These are phyloP conservation scores for Shiraia sp. DNA, from an alignment of 2,329 filamentous ascomycete species.

Conservation along the genomic window DNA sequence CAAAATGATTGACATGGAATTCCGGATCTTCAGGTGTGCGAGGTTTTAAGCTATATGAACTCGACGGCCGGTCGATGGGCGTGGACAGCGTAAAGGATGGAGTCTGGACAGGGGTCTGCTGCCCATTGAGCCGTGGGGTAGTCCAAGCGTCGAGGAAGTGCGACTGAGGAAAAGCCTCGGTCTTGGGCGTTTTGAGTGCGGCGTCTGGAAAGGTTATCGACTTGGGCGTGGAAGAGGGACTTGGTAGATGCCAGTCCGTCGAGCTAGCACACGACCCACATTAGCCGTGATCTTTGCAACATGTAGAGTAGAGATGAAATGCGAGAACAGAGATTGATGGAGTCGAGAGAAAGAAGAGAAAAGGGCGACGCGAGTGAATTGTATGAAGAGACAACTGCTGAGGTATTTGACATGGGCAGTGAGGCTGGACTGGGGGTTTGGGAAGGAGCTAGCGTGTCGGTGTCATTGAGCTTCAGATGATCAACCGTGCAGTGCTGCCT, in stretches of 20 bases:
- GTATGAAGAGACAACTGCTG: too few species aligned
- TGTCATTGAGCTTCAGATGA: conserved; percentile 28
- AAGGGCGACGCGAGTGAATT: conserved; percentile 8
- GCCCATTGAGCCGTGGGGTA: conserved; percentile 49
- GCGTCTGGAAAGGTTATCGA: conserved; percentile 46
- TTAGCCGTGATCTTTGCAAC: conserved; percentile 40
- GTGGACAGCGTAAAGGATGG: conserved; percentile 44
- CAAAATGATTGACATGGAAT: conserved; percentile 67
- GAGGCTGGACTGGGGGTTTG: conserved; percentile 24
- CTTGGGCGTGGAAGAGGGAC: conserved; percentile 55
- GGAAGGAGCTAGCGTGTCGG: conserved; percentile 22
- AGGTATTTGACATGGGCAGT: too few species aligned
- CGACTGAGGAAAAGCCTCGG: conserved; percentile 44
- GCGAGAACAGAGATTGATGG: not conserved
- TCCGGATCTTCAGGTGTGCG: conserved; percentile 45
- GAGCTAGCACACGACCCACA: conserved; percentile 42
- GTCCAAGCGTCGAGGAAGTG: conserved; percentile 57
- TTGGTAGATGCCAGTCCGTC: conserved; percentile 55
- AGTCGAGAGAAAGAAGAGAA: conserved; percentile 9
- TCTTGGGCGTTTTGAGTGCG: conserved; percentile 51
- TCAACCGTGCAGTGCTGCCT: conserved; percentile 45
- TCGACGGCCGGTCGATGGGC: conserved; percentile 39
- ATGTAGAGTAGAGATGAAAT: conserved; percentile 14
- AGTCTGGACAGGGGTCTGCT: conserved; percentile 48
- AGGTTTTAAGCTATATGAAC: conserved; percentile 39